Base-by-base conservation (phyloP, 768 basidiomycete genomes). In the Mycena vitilis region DNA sequence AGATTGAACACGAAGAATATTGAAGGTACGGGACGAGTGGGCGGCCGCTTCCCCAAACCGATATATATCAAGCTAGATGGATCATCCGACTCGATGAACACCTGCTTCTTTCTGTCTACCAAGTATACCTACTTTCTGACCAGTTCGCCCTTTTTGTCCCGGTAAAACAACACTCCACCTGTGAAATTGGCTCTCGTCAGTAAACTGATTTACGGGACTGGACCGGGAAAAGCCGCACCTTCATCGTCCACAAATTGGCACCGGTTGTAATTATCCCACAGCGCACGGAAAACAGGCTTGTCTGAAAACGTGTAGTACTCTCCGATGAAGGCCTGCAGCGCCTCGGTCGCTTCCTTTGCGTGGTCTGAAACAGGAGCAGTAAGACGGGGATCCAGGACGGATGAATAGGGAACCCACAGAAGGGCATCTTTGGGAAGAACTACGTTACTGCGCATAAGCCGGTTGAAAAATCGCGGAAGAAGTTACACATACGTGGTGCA, bases 341-440 rank as follows among this genome's bases (percentile, higher is more conserved):
- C 70, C 1, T 63, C 22, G 5, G 80, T 81, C 10, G 80, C 80
- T 55, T 77, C 76, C 12, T 60, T 62, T 18, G 74, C 77, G 65
- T 79, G 72, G 61, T 80, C 60, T 65, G 37, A 13, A 34, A 4
- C 13, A 2, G 34, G 13, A 20, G 40, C 30, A 34, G 18, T 56
- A 6, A 40, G 6, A 13, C 6, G 38, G 8, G 38, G 20, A 52
- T 20, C 42, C 25, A 23, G 37, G 7, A 1, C 13, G 12, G 10
- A 15, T 4, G n/a, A 34, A 7, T 34, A 20, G 13, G 10, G 15
- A 40, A 34, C 36, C 22, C 25, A 68, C 67, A 88, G 77, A 88
- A 89, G 42, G 88, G 88, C 79, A 86, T 84, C 70, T 85, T 85
- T 5, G 87, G 85, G 81, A 89, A 89, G 80, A 88, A 88, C 82